Evolutionary conservation across 805 yeast genomes (phyloP).

Genomic region (Lachancea fermentati): DNA sequence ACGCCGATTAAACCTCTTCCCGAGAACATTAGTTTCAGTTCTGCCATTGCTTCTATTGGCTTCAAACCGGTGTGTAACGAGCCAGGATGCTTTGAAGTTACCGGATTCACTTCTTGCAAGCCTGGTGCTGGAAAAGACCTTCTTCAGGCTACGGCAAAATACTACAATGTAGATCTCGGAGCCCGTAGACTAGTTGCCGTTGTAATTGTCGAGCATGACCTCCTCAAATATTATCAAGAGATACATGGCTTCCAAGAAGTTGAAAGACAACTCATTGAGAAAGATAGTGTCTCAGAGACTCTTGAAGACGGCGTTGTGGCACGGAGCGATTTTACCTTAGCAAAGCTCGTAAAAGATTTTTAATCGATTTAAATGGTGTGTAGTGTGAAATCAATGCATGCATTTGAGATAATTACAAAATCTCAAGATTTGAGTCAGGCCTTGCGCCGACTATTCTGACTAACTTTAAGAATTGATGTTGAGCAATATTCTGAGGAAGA

Average conservation of each 20-base stretch:
- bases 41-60: conserved; percentile 34
- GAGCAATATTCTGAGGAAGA: conserved; percentile 15
- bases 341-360: conserved; percentile 15
- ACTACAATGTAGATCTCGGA: conserved; percentile 36
- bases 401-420: no score
- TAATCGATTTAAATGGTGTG: conserved; percentile 2
- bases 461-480: conserved; percentile 23
- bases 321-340: conserved; percentile 37
- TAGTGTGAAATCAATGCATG: background rate
- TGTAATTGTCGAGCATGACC: conserved; percentile 45
- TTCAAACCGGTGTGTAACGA: conserved; percentile 25
- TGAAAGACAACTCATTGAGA: conserved; percentile 23
- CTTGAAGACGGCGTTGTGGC: conserved; percentile 40
- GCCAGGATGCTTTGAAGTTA: conserved; percentile 36
- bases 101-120: conserved; percentile 46
- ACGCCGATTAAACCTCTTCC: background rate
- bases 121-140: conserved; percentile 15
- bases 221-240: conserved; percentile 40
- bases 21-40: conserved; percentile 1
- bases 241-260: conserved; percentile 36
- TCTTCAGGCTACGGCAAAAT: conserved; percentile 9
- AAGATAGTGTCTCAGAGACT: conserved; percentile 18
- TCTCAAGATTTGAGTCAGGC: no score
- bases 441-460: conserved; percentile 11
- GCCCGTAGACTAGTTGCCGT: conserved; percentile 32